Evolutionary conservation across 345 rosid species (phyloP).

Genomic region (Linum lewisii): DNA sequence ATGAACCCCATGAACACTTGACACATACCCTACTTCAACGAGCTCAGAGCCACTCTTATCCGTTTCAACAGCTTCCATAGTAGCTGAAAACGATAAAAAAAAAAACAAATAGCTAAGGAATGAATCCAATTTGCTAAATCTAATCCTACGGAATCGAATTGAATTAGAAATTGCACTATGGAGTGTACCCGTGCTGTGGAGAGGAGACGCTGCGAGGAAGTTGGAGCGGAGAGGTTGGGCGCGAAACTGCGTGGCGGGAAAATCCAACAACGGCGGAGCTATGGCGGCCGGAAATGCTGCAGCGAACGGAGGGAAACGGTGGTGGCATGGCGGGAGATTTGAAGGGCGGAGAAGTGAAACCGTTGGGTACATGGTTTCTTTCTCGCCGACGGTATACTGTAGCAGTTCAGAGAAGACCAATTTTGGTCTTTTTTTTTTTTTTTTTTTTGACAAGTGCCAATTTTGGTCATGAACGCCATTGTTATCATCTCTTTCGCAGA

Average conservation of each 20-base stretch:
- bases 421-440: no score
- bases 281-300: constrained; percentile 7
- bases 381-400: neutral
- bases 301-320: constrained; percentile 13
- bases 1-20: constrained; percentile 69
- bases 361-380: constrained; percentile 31
- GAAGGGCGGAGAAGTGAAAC: constrained; percentile 36
- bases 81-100: constrained; percentile 22
- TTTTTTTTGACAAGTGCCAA: no score
- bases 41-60: constrained; percentile 27
- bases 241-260: constrained; percentile 16
- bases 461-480: no score
- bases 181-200: constrained; percentile 34
- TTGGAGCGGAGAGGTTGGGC: constrained; percentile 15
- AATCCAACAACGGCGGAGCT: constrained; percentile 16
- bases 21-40: constrained; percentile 68
- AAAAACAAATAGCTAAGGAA: neutral
- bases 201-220: constrained; percentile 19
- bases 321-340: constrained; percentile 18
- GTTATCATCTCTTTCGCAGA: no score
- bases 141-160: neutral
- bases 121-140: neutral
- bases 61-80: constrained; percentile 39
- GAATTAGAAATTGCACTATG: neutral
- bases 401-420: neutral